Conservation (phyloP, 768 basidiomycete genomes). For the Sarcomyxa edulis region DNA sequence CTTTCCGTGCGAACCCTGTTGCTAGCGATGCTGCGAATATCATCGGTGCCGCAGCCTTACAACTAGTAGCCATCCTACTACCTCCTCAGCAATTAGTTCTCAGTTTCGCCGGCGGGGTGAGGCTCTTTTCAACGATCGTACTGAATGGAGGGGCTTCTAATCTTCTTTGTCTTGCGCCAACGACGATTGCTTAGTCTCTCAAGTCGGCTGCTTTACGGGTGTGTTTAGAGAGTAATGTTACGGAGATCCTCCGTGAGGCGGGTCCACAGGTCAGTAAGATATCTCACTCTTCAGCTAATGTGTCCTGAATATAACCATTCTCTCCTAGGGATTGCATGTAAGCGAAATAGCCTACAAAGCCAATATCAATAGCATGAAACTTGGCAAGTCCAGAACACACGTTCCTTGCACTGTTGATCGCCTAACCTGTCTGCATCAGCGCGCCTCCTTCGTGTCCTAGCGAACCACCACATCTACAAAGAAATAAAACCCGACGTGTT, state of each 20-base stretch:
- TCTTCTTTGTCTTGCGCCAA: not conserved
- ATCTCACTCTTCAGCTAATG: no score
- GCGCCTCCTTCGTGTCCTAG: slow-evolving; percentile 27
- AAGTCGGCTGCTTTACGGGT: slow-evolving; percentile 23
- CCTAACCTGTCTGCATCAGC: slow-evolving; percentile 5
- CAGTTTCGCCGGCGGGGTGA: slow-evolving; percentile 18
- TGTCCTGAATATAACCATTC: no score
- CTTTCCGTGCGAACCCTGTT: slow-evolving; percentile 16
- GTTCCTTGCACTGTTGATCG: not conserved
- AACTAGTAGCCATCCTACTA: slow-evolving; percentile 21
- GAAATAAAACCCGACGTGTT: slow-evolving; percentile 31
- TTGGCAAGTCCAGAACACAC: slow-evolving; percentile 15
- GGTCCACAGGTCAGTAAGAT: no score
- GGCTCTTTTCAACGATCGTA: no score
- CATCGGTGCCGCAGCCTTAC: slow-evolving; percentile 25
- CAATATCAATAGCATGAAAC: slow-evolving; percentile 23
- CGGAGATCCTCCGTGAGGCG: slow-evolving; percentile 35
- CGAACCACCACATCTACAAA: slow-evolving; percentile 28
- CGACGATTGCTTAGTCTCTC: slow-evolving; percentile 13
- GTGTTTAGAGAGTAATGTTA: slow-evolving; percentile 27
- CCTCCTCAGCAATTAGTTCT: slow-evolving; percentile 20
- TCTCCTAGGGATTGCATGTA: slow-evolving; percentile 28
- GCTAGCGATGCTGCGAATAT: slow-evolving; percentile 22
- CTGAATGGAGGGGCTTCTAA: no score
- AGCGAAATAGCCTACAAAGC: slow-evolving; percentile 28